Evolutionary conservation across 768 basidiomycete species (phyloP), one percentile per base, ranked within the genome.

Genomic region (Leucosporidium creatinivorum): DNA sequence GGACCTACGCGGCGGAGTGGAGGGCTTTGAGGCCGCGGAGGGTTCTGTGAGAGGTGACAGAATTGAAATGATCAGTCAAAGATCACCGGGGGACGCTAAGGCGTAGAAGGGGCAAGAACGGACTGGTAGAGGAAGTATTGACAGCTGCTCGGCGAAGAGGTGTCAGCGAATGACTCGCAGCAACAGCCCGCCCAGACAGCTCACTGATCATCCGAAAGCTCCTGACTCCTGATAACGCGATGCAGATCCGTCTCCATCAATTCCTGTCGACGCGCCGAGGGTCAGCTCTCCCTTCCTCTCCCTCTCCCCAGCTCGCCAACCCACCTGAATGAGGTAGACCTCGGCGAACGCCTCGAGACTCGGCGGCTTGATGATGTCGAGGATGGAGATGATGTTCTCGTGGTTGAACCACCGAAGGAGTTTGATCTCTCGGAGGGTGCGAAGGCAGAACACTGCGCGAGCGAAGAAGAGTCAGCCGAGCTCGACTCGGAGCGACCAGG

Each of bases 1-100:
- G 33, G 6, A 59, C 71, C 39, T 28, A 74, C 75, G 94, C 90
- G 39, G 94, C 94, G 0, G 91, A 92, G 77, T 98, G 94, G 5
- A 98, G 83, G 0, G 94, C 93, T 78, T 98, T 97, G 74, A 99
- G 85, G 2, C 92, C 94, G 51, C 94, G 87, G 21, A 97, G 84
- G 1, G 93, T 94, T 78, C 25, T 55, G 30, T 21, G 18, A 25
- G 50, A 18, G 30, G 28, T 23, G 33, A 33, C 4, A 5, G 33
- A 10, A 4, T 4, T 5, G 33, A 33, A 33, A 4, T 5, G 33
- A 33, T 33, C 33, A 33, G 33, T 10, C 4, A 33, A 10, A 5
- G 33, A 33, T 10, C 33, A 5, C 5, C 33, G 33, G 10, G 33
- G 33, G 33, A 10, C 33, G 33, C 33, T 5, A 33, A 33, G 10